Evolutionary conservation across 768 basidiomycete species (phyloP).

Genomic region (Crassisporium funariophilum): DNA sequence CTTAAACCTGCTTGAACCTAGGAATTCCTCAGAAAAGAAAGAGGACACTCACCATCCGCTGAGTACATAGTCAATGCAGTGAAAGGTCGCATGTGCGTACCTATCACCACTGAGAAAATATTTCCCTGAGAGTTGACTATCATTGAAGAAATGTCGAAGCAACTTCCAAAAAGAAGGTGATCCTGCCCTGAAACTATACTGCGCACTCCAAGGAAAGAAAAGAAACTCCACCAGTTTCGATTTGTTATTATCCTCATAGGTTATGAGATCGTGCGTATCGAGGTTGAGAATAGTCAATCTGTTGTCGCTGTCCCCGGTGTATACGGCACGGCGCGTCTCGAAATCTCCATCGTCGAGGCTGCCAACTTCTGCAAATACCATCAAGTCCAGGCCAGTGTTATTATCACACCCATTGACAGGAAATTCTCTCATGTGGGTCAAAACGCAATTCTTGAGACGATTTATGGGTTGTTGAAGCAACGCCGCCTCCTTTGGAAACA

Average conservation of each 20-base stretch:
- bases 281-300: no score
- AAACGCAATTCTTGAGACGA: neutral
- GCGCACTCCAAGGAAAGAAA: no score
- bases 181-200: neutral
- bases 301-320: no score
- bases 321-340: no score
- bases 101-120: slow-evolving; percentile 1
- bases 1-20: no score
- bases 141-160: neutral
- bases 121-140: neutral
- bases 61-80: neutral
- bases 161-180: no score
- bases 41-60: neutral
- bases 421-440: neutral
- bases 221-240: no score
- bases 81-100: neutral
- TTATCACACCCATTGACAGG: neutral
- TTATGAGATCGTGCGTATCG: no score
- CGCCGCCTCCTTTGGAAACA: no score
- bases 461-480: neutral
- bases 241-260: no score
- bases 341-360: no score
- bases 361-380: neutral
- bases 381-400: neutral
- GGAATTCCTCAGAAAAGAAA: no score